Evolutionary conservation across 2,329 filamentous ascomycete species (phyloP), one percentile per base, ranked within the genome.

Genomic region (Ceratocystiopsis minuta): DNA sequence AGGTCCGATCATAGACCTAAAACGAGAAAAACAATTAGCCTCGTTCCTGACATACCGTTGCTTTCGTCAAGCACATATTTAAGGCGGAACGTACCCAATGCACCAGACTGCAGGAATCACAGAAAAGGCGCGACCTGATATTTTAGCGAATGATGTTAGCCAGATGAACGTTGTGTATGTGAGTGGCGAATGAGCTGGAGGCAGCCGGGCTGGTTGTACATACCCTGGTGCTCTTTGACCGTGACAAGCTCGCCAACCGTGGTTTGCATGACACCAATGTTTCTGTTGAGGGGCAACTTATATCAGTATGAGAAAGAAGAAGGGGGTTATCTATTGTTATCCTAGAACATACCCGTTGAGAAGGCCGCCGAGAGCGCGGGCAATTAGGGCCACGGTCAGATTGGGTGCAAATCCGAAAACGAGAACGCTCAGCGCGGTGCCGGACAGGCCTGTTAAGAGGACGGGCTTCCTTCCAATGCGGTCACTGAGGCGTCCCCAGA

Each of bases 51-150:
- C 11, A 28, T 4, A 20, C 20, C 7, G 20, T 7, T 20, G 20
- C 9, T 28, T n/a, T n/a, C 7, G 11, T 28, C 24, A 10, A 10
- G 6, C 9, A 10, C 20, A 20, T 4, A 20, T 7, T 20, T 15
- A 16, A 34, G 16, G 9, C 15, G 28, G 12, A n/a, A 62, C 67
- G 62, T 66, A 84, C 68, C 90, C 90, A 54, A 98, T 70, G 56
- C 87, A 95, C 90, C 90, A 98, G 20, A 96, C 84, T 57, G 94
- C 85, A 7, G 90, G 90, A 86, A 98, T 95, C 51, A 96, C 87
- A 13, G 88, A 85, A 62, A 93, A 98, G 39, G 88, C 90, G 52
- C 84, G 83, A 51, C 87, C 81, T 86, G 46, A 9, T 28, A 10
- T 28, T 28, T 28, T 16, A 28, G 11, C 24, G 2, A 2, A 28